A percentile compares a stretch with the other conserved stretches of the same genome.
phyloP scores from a whole-genome alignment of 352 stramenopile genomes.

The Phytophthora idaei region DNA sequence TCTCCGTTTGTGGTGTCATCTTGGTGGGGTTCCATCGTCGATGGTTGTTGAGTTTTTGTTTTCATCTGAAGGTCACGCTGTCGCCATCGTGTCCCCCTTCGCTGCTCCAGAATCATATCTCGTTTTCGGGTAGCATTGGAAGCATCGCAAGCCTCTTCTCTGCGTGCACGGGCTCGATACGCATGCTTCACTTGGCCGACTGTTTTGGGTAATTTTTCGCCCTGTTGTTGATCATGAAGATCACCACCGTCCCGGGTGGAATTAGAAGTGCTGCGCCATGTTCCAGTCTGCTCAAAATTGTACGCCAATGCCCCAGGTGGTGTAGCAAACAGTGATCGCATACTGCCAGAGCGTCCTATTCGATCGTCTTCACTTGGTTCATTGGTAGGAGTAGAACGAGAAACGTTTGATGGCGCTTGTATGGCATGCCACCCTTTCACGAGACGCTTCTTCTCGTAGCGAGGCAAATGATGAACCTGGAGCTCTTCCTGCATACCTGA shows the following conservation, averaged over 20 bases:
- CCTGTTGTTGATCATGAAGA: constrained; percentile 1
- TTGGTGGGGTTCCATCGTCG: constrained; percentile 1
- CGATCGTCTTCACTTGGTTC: background rate
- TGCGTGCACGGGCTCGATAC: constrained; percentile 45
- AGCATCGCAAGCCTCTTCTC: constrained; percentile 34
- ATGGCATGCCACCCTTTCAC: constrained; percentile 40
- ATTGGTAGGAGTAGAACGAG: background rate
- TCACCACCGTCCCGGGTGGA: background rate
- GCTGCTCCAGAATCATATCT: constrained; percentile 16
- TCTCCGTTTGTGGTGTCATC: background rate
- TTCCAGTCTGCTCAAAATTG: constrained; percentile 16
- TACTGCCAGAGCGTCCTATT: constrained; percentile 7
- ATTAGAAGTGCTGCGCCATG: constrained; percentile 15
- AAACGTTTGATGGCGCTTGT: background rate
- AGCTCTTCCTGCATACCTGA: constrained; percentile 27
- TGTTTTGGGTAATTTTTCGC: constrained; percentile 32
- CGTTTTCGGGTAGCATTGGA: constrained; percentile 21
- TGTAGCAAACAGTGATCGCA: constrained; percentile 25
- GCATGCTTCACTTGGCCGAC: constrained; percentile 51
- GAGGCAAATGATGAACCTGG: constrained; percentile 27
- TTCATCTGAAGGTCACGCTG: background rate
- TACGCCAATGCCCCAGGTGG: constrained; percentile 25
- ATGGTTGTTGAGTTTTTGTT: background rate
- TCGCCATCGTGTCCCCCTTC: constrained; percentile 10
- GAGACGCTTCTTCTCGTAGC: constrained; percentile 45